Conservation (phyloP, 305 asterid species). For the Ilex paraguariensis region DNA sequence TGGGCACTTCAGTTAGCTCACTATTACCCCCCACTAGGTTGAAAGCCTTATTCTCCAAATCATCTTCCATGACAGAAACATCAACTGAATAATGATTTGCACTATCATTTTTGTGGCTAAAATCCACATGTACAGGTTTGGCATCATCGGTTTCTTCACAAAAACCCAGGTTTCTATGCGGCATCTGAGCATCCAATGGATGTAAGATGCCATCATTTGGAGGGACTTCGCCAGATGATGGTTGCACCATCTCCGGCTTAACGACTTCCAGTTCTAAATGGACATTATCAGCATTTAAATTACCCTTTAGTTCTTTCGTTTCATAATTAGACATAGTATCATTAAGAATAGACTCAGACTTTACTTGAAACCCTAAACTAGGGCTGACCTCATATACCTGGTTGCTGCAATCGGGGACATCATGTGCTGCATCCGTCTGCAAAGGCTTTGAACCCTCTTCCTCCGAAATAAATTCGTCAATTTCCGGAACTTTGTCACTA, state of each 20-base stretch:
- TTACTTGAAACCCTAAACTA: conserved; percentile 62
- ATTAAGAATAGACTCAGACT: conserved; percentile 71
- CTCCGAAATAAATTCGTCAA: conserved; percentile 16
- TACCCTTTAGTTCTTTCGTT: conserved; percentile 70
- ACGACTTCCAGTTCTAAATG: conserved; percentile 56
- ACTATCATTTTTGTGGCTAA: conserved; percentile 23
- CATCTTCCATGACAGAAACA: conserved; percentile 17
- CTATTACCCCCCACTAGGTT: conserved; percentile 18
- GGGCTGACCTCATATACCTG: conserved; percentile 83
- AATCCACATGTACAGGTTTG: conserved; percentile 10
- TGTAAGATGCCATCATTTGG: conserved; percentile 47
- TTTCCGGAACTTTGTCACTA: conserved; percentile 24
- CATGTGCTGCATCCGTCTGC: conserved; percentile 31
- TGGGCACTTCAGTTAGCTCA: conserved; percentile 18
- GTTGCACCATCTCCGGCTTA: conserved; percentile 51
- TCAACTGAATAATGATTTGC: conserved; percentile 18
- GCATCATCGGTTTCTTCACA: conserved; percentile 26
- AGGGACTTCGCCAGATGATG: conserved; percentile 28
- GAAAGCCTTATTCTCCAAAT: conserved; percentile 18
- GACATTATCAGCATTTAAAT: conserved; percentile 67
- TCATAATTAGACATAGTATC: conserved; percentile 66
- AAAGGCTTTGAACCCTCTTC: conserved; percentile 31
- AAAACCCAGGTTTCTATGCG: conserved; percentile 21
- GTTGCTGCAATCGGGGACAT: conserved; percentile 33
- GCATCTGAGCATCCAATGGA: conserved; percentile 51